These are phyloP conservation scores for Coelastrella sp. DNA, from an alignment of 139 green algal genomes.

Conservation along the genomic window DNA sequence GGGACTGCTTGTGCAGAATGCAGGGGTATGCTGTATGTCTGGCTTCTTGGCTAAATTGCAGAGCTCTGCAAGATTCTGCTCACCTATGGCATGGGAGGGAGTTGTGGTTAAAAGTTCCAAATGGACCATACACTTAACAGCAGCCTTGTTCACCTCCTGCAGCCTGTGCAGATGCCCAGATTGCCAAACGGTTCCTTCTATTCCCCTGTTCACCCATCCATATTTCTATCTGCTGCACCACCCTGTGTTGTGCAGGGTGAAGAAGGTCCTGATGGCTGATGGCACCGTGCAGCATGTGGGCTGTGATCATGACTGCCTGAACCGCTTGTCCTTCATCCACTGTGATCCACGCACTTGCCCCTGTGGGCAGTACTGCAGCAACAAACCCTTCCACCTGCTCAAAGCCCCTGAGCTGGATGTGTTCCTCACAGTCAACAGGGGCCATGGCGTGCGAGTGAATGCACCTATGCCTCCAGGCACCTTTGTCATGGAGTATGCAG, in stretches of 20 bases:
- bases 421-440: constrained; percentile 80
- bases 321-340: constrained; percentile 75
- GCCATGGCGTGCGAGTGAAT: constrained; percentile 72
- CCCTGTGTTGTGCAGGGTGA: background rate
- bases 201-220: background rate
- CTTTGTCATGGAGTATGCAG: constrained; percentile 92
- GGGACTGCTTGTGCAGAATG: too few relatives aligned
- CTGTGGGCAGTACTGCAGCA: constrained; percentile 80
- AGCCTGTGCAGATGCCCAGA: background rate
- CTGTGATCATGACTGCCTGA: constrained; percentile 76
- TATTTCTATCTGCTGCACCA: background rate
- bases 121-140: too few relatives aligned
- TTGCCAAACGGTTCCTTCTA: background rate
- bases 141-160: background rate
- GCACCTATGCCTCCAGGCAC: constrained; percentile 61
- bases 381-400: constrained; percentile 82
- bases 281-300: constrained; percentile 44
- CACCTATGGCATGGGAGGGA: background rate
- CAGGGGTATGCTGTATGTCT: constrained; percentile 60
- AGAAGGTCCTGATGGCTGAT: constrained; percentile 17
- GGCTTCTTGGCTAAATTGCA: background rate
- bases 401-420: constrained; percentile 70
- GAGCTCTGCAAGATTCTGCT: background rate
- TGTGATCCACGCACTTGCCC: constrained; percentile 85
- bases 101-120: too few relatives aligned